These are phyloP conservation scores for Kodamaea kaohsiungensis DNA, from an alignment of 805 yeast genomes.

Conservation along the genomic window DNA sequence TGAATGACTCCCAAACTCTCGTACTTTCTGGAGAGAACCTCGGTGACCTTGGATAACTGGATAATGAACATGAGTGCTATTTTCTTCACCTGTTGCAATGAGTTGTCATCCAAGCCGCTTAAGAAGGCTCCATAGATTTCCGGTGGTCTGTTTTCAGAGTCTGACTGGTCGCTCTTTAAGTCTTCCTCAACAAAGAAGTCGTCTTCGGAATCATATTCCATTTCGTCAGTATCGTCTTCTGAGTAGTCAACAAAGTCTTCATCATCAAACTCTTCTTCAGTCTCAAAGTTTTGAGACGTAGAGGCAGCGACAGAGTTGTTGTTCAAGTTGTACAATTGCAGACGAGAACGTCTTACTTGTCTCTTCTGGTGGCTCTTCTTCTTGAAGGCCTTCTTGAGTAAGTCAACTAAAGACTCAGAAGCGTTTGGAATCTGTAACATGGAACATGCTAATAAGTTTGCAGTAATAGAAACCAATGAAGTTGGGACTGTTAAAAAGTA, in stretches of 20 bases:
- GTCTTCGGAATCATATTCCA: conserved; percentile 12
- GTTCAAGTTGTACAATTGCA: conserved; percentile 5
- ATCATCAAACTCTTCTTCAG: conserved; percentile 4
- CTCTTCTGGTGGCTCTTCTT: conserved; percentile 5
- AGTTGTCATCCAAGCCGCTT: conserved; percentile 45
- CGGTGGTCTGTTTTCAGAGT: conserved; percentile 41
- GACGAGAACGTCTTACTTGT: conserved; percentile 6
- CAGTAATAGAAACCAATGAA: conserved; percentile 49
- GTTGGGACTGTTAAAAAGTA: conserved; percentile 47
- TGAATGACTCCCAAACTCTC: conserved; percentile 54
- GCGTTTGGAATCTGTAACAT: conserved; percentile 52
- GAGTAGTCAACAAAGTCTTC: conserved; percentile 6
- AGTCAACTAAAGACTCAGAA: conserved; percentile 29
- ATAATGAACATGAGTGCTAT: conserved; percentile 45
- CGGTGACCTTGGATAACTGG: conserved; percentile 48
- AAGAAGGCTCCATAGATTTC: conserved; percentile 48
- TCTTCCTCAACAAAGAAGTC: conserved; percentile 27
- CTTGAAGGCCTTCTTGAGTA: conserved; percentile 15
- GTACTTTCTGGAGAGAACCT: conserved; percentile 52
- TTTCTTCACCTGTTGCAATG: conserved; percentile 41
- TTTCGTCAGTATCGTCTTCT: conserved; percentile 6
- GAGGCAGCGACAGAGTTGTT: neutral
- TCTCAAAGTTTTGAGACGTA: neutral
- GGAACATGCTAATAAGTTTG: conserved; percentile 54
- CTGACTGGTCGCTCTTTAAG: neutral